These are phyloP conservation scores for Erodium maritimum DNA, from an alignment of 345 rosid species.

Conservation along the genomic window DNA sequence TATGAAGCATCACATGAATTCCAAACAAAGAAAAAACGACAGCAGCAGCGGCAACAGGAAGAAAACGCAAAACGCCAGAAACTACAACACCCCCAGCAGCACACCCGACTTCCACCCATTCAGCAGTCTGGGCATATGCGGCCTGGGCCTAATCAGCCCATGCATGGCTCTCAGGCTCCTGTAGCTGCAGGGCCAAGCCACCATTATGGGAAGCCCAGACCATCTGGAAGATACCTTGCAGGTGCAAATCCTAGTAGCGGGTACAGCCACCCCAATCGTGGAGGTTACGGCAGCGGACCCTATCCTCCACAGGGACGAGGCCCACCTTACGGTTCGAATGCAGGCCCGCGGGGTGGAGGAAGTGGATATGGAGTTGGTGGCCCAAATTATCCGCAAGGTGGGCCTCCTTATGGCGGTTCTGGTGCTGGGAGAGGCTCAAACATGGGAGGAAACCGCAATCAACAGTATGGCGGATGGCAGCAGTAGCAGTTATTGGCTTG, in stretches of 20 bases:
- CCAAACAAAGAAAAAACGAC: slow-evolving; percentile 91
- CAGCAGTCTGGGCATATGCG: slow-evolving; percentile 71
- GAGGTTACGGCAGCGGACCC: slow-evolving; percentile 59
- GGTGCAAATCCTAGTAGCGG: slow-evolving; percentile 48
- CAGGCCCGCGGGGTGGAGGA: slow-evolving; percentile 59
- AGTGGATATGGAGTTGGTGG: slow-evolving; percentile 63
- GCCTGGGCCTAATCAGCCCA: slow-evolving; percentile 33
- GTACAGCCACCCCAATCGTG: slow-evolving; percentile 36
- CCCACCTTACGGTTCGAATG: slow-evolving; percentile 55
- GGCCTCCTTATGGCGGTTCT: slow-evolving; percentile 56
- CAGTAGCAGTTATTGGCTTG: slow-evolving; percentile 17
- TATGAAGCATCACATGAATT: slow-evolving; percentile 95
- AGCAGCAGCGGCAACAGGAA: slow-evolving; percentile 80
- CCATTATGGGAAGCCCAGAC: slow-evolving; percentile 60
- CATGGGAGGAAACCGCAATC: slow-evolving; percentile 77
- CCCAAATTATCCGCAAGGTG: slow-evolving; percentile 65
- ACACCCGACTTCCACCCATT: slow-evolving; percentile 63
- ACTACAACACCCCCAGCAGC: slow-evolving; percentile 72
- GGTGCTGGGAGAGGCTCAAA: slow-evolving; percentile 71
- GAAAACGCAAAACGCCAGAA: slow-evolving; percentile 84
- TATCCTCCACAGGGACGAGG: slow-evolving; percentile 78
- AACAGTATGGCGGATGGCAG: slow-evolving; percentile 75
- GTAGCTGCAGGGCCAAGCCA: slow-evolving; percentile 69
- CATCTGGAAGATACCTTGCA: slow-evolving; percentile 55
- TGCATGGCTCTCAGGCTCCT: slow-evolving; percentile 58